Evolutionary conservation across 179 eudicot genomes (phyloP), one percentile per base, ranked within the genome.

Genomic region (Vitellaria paradoxa): DNA sequence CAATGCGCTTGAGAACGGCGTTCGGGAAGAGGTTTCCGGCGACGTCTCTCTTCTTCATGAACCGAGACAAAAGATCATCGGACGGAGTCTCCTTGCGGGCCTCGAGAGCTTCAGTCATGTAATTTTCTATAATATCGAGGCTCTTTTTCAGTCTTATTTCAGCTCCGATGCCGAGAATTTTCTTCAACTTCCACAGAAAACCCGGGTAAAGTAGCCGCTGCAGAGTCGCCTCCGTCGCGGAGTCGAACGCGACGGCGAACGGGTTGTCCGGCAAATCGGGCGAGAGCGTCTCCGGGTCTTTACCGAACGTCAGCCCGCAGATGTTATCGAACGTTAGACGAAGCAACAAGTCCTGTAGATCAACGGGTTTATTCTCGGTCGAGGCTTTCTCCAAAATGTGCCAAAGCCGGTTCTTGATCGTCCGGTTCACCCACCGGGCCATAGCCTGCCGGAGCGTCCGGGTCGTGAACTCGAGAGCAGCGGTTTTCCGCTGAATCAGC

Each of bases 341-440:
- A 3, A 88, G 87, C 37, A 91, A 80, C 78, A 91, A 68, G 55
- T 91, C 95, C 71, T 88, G 91, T 55, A 88, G 80, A 72, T 92
- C 97, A 7, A 92, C 92, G 15, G 89, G 67, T 5, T 64, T 75
- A 10, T 80, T 76, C 1, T 81, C 80, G 0, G 7, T 4, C 2
- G 79, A 79, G 0, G 97, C 89, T 23, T 81, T 85, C n/a, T 87
- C 93, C 18, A 92, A 57, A 59, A 92, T 89, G 42, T 59, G 63
- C 95, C 95, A 92, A 3, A 92, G 73, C 66, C 97, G 89, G 71
- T 83, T 85, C 79, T 83, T 81, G n/a, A 92, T 92, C 4, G 93
- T 88, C 77, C 91, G 88, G 85, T 86, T 89, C 46, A 92, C 95
- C 97, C 97, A 92, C 75, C 97, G 82, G 40, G 90, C 88, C 97